These are phyloP conservation scores for Pleomassaria siparia DNA, from an alignment of 2,329 filamentous ascomycete species.

Conservation along the genomic window DNA sequence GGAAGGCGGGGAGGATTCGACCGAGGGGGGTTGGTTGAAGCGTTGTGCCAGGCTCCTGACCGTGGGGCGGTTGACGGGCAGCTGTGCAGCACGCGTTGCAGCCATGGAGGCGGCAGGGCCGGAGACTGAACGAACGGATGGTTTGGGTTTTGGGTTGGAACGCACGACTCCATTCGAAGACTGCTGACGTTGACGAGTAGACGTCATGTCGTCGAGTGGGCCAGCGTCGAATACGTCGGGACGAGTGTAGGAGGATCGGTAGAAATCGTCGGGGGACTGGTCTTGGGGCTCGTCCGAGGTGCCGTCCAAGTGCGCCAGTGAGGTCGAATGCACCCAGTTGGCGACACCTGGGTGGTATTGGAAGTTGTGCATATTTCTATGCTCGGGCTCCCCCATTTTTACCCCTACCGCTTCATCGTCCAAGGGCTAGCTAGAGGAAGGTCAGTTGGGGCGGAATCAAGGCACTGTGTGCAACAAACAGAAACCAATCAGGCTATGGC, in stretches of 20 bases:
- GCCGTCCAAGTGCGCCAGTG: slow-evolving; percentile 28
- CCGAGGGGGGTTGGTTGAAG: slow-evolving; percentile 38
- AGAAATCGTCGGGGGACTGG: slow-evolving; percentile 34
- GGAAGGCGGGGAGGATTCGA: slow-evolving; percentile 27
- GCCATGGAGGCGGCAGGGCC: slow-evolving; percentile 28
- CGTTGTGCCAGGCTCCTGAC: slow-evolving; percentile 41
- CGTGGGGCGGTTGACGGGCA: slow-evolving; percentile 29
- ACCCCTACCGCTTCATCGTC: slow-evolving; percentile 32
- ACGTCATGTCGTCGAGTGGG: slow-evolving; percentile 20
- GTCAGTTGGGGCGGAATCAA: slow-evolving; percentile 29
- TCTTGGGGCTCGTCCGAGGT: slow-evolving; percentile 14
- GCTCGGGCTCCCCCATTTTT: slow-evolving; percentile 34
- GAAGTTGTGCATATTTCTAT: slow-evolving; percentile 27
- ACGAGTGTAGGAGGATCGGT: slow-evolving; percentile 27
- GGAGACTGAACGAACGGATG: slow-evolving; percentile 31
- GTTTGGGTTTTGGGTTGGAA: slow-evolving; percentile 24
- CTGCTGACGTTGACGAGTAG: slow-evolving; percentile 31
- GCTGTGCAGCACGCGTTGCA: slow-evolving; percentile 16
- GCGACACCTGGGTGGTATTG: slow-evolving; percentile 32
- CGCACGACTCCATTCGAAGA: slow-evolving; percentile 28
- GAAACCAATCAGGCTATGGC: slow-evolving; percentile 29
- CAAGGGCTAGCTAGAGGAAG: slow-evolving; percentile 21
- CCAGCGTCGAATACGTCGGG: slow-evolving; percentile 11
- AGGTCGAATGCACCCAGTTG: slow-evolving; percentile 40
- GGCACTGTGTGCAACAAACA: slow-evolving; percentile 17